Percentiles rank a stretch among this genome's conserved stretches.
Evolutionary conservation across 2,329 filamentous ascomycete species (phyloP).

Genomic region (Pseudogymnoascus sp.): DNA sequence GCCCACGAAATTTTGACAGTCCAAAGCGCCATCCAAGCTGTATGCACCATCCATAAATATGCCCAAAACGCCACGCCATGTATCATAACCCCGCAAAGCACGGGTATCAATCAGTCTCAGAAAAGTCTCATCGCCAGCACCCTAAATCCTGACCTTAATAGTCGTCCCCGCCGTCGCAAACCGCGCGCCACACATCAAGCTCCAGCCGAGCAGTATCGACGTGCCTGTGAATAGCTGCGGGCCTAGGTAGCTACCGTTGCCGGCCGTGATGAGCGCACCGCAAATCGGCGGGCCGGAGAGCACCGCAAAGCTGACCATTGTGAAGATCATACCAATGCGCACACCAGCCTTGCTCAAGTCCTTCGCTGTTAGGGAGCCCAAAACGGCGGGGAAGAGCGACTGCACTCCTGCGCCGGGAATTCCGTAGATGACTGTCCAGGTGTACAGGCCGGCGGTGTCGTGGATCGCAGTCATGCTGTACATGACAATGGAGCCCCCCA

Average conservation of each 20-base stretch:
- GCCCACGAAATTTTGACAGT: neutral
- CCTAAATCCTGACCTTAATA: slow-evolving; percentile 19
- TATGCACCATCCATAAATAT: neutral
- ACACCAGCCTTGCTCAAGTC: slow-evolving; percentile 44
- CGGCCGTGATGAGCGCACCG: slow-evolving; percentile 40
- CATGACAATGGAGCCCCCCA: slow-evolving; percentile 27
- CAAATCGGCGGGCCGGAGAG: slow-evolving; percentile 47
- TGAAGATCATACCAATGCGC: slow-evolving; percentile 48
- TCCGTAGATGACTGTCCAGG: slow-evolving; percentile 43
- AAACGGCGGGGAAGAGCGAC: slow-evolving; percentile 41
- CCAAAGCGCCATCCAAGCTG: neutral
- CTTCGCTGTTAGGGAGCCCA: slow-evolving; percentile 38
- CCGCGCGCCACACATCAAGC: slow-evolving; percentile 34
- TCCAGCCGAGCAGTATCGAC: slow-evolving; percentile 34
- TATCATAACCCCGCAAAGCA: neutral
- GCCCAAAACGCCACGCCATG: slow-evolving; percentile 2
- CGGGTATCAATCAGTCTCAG: neutral
- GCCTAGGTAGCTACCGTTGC: slow-evolving; percentile 38
- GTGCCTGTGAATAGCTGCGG: slow-evolving; percentile 43
- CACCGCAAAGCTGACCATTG: slow-evolving; percentile 42
- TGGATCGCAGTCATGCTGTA: slow-evolving; percentile 43
- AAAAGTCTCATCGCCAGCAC: neutral
- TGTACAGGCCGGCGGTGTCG: slow-evolving; percentile 35
- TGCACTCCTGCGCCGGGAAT: slow-evolving; percentile 41
- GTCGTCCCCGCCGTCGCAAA: slow-evolving; percentile 29